Base-by-base conservation (phyloP, 371 early-diverging fungal genomes). In the Synchytrium microbalum region DNA sequence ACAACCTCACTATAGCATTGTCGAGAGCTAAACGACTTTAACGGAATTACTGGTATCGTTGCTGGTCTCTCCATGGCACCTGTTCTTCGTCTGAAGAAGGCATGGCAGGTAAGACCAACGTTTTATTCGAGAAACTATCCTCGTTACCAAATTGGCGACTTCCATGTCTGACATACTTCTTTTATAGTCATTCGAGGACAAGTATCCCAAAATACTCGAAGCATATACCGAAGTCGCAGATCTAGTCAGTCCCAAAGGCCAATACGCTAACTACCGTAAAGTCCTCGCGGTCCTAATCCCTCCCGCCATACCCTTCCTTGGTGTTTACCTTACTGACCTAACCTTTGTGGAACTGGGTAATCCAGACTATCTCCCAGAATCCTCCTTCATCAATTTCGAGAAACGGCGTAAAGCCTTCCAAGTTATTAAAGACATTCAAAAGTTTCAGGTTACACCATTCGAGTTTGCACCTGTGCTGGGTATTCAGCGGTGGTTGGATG, bases 331-430 rank as follows among this genome's bases (percentile, higher is more conserved):
- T 1, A 82, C 84, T 23, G 82, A 83, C 60, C 33, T 83, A 30
- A 80, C 84, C 0, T 80, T 83, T 61, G 65, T 78, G 51, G 84
- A 82, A 51, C 67, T 77, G 19, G 84, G 84, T 25, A 83, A 83
- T 62, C 71, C 74, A 1, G 79, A 79, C 52, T 75, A 73, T 59
- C 54, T 83, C 30, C 81, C 81, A 1, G 75, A 80, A 38, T 46
- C 68, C 16, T 59, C 64, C 32, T 67, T 64, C 62, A 78, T 83
- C 64, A 83, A 83, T 63, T 80, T 80, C 61, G 82, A 80, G 5
- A 83, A 83, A 64, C 75, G 82, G 10, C 63, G 78, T 14, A 83
- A 83, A 58, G 75, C 76, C 0, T 69, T 72, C 55, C 31, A 46
- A 16, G 59, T 79, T 3, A 71, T 83, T 5, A 60, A 66, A 25